Evolutionary conservation across 257 asterid genomes (phyloP).

Genomic region (Solanum stenotomum): DNA sequence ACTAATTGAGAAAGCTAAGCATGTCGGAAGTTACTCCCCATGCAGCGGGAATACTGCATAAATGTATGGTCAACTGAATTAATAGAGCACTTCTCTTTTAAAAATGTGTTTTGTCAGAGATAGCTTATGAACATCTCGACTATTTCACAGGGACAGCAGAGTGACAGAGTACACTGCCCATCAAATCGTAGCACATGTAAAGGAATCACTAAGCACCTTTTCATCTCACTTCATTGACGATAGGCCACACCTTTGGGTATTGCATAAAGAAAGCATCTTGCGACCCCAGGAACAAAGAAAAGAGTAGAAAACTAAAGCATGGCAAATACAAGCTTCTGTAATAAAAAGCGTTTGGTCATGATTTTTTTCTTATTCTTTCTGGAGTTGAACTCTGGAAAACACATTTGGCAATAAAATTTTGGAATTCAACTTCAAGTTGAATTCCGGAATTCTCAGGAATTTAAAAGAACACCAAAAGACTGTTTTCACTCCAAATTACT

Average conservation of each 20-base stretch:
- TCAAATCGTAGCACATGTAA: neutral
- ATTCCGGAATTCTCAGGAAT: too few relatives aligned
- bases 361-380: too few relatives aligned
- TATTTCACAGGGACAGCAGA: neutral
- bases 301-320: neutral
- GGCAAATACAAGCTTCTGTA: neutral
- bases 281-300: neutral
- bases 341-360: too few relatives aligned
- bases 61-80: neutral
- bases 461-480: too few relatives aligned
- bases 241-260: neutral
- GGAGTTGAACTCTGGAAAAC: too few relatives aligned
- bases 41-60: neutral
- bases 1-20: too few relatives aligned
- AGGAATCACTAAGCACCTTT: neutral
- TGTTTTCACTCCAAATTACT: too few relatives aligned
- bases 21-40: too few relatives aligned
- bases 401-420: too few relatives aligned
- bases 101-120: too few relatives aligned
- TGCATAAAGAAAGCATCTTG: neutral
- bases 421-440: too few relatives aligned
- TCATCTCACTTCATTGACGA: neutral
- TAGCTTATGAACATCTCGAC: neutral
- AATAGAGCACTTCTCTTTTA: neutral
- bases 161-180: neutral